Conservation (phyloP, 352 stramenopile genomes). For the Discostella stelligera region DNA sequence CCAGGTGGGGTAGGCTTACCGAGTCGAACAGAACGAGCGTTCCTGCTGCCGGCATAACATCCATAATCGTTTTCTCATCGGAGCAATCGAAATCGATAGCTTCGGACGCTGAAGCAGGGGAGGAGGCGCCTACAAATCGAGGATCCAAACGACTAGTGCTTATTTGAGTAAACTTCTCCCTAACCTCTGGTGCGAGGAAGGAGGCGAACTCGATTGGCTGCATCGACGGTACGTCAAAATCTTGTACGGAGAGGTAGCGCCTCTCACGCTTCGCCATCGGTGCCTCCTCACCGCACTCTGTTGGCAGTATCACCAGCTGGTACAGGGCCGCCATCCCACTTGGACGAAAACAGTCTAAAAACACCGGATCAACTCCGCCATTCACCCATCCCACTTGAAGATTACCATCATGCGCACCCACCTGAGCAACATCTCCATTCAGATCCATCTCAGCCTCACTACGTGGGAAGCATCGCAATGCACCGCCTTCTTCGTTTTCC, state of each 20-base stretch:
- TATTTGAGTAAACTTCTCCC: slow-evolving; percentile 23
- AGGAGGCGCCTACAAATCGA: slow-evolving; percentile 4
- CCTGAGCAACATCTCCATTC: slow-evolving; percentile 4
- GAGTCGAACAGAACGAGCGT: slow-evolving; percentile 58
- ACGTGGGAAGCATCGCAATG: slow-evolving; percentile 29
- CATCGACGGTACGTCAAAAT: slow-evolving; percentile 30
- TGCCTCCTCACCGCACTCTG: not conserved
- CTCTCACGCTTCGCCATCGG: not conserved
- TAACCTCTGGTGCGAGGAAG: slow-evolving; percentile 6
- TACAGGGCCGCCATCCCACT: slow-evolving; percentile 16
- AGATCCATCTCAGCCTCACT: not conserved
- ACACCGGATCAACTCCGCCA: slow-evolving; percentile 20
- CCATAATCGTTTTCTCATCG: slow-evolving; percentile 5
- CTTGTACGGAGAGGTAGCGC: not conserved
- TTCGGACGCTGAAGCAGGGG: not conserved
- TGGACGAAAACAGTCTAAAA: slow-evolving; percentile 32
- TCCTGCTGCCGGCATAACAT: slow-evolving; percentile 37
- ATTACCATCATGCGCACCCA: slow-evolving; percentile 43
- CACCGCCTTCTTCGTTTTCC: slow-evolving; percentile 23
- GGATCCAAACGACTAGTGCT: slow-evolving; percentile 22
- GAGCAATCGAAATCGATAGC: not conserved
- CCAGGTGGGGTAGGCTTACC: slow-evolving; percentile 42
- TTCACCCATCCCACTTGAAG: slow-evolving; percentile 53
- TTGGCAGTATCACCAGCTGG: slow-evolving; percentile 1
- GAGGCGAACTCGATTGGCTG: slow-evolving; percentile 25